Conservation (phyloP, 495 filamentous ascomycete genomes). For the Xylona heveae region DNA sequence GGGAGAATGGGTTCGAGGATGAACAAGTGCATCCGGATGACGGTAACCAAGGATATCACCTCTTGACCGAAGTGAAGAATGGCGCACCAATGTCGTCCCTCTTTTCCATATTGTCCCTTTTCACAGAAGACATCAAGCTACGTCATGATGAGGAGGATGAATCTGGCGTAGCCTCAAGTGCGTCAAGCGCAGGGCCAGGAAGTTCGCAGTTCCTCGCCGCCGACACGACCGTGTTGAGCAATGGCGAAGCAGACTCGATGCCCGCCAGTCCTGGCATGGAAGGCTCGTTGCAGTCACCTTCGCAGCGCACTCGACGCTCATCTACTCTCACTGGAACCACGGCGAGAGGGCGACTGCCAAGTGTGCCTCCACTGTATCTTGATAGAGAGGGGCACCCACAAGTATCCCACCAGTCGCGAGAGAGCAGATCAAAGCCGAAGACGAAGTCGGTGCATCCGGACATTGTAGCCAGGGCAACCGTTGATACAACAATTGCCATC, state of each 20-base stretch:
- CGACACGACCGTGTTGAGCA: too few relatives aligned
- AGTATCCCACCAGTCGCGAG: conserved; percentile 5
- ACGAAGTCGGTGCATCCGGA: conserved; percentile 80
- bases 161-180: conserved; percentile 20
- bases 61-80: conserved; percentile 94
- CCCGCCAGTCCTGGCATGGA: too few relatives aligned
- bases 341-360: neutral
- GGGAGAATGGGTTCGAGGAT: conserved; percentile 35
- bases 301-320: too few relatives aligned
- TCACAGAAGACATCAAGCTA: conserved; percentile 83
- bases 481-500: conserved; percentile 94
- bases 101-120: conserved; percentile 89
- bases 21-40: conserved; percentile 35
- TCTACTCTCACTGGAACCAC: conserved; percentile 3
- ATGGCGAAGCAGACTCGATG: too few relatives aligned
- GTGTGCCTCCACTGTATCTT: neutral
- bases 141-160: conserved; percentile 43
- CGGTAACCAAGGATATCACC: conserved; percentile 63
- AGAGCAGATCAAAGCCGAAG: conserved; percentile 21
- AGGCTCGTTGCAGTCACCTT: too few relatives aligned
- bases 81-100: conserved; percentile 96
- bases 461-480: conserved; percentile 87
- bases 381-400: neutral
- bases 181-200: conserved; percentile 16
- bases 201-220: too few relatives aligned